A percentile compares a stretch with the other conserved stretches of the same genome.
These are phyloP conservation scores for Teunomyces lycoperdinae DNA, from an alignment of 805 yeast genomes.

Conservation along the genomic window DNA sequence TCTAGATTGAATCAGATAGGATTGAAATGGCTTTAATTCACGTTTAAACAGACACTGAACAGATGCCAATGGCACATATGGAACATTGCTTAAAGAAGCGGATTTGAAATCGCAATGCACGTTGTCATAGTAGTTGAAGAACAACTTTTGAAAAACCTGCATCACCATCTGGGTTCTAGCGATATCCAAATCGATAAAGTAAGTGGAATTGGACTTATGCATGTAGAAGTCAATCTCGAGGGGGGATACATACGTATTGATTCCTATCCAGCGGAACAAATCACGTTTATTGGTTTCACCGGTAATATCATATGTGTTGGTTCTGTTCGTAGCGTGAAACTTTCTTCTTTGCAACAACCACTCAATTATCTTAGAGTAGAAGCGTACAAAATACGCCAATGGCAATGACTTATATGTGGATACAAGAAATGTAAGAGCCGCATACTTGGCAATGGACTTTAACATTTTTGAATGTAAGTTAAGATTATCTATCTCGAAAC, in stretches of 20 bases:
- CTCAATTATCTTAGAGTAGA: slow-evolving; percentile 47
- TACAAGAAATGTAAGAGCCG: slow-evolving; percentile 20
- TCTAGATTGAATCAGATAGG: slow-evolving; percentile 53
- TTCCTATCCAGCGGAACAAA: slow-evolving; percentile 43
- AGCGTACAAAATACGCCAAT: slow-evolving; percentile 62
- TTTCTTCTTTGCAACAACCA: slow-evolving; percentile 36
- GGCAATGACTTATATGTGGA: slow-evolving; percentile 65
- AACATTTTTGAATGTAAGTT: neutral
- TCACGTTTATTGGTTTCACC: slow-evolving; percentile 14
- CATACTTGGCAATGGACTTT: neutral
- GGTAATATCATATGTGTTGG: slow-evolving; percentile 34
- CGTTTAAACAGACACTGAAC: slow-evolving; percentile 64
- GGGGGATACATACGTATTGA: slow-evolving; percentile 61
- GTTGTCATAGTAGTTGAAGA: slow-evolving; percentile 43
- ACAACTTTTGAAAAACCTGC: slow-evolving; percentile 54
- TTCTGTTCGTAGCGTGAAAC: slow-evolving; percentile 17
- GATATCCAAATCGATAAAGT: slow-evolving; percentile 77
- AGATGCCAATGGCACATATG: slow-evolving; percentile 76
- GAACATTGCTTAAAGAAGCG: slow-evolving; percentile 32
- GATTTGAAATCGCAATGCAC: slow-evolving; percentile 30
- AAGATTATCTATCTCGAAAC: neutral
- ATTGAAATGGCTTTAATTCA: slow-evolving; percentile 68
- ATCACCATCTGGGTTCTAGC: slow-evolving; percentile 66
- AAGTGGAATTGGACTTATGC: slow-evolving; percentile 87
- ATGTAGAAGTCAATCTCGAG: slow-evolving; percentile 82